These are phyloP conservation scores for Bruguiera sexangula DNA, from an alignment of 345 rosid genomes.

Conservation along the genomic window DNA sequence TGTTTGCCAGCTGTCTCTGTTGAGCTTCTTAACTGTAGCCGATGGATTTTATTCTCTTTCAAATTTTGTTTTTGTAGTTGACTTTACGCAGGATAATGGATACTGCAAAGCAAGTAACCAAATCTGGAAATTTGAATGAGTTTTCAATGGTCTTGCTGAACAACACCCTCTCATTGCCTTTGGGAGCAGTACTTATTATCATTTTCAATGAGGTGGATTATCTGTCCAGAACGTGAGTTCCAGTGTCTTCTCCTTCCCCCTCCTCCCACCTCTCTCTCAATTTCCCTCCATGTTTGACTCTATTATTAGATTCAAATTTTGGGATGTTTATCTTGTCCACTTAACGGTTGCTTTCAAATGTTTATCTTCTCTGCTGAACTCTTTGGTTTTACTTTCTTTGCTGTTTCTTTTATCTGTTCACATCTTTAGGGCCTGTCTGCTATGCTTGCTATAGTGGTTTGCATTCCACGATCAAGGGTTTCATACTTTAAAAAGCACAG, in stretches of 20 bases:
- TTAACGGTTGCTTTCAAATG: background rate
- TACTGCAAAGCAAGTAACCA: constrained; percentile 87
- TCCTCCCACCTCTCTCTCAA: background rate
- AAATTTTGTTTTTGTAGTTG: constrained; percentile 52
- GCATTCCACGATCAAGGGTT: too few species aligned
- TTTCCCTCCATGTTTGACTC: background rate
- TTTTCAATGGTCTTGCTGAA: constrained; percentile 97
- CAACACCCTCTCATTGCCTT: constrained; percentile 85
- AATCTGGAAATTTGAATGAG: constrained; percentile 88
- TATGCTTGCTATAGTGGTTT: too few species aligned
- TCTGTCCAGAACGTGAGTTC: constrained; percentile 67
- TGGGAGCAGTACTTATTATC: constrained; percentile 69
- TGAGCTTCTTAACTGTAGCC: constrained; percentile 8
- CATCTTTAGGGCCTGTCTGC: too few species aligned
- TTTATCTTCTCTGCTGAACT: too few species aligned
- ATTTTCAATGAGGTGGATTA: constrained; percentile 86
- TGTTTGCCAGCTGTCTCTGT: background rate
- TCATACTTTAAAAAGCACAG: too few species aligned
- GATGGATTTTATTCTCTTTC: constrained; percentile 9
- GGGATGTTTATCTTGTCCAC: background rate
- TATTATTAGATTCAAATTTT: background rate
- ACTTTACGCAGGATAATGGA: constrained; percentile 94
- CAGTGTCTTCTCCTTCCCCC: background rate
- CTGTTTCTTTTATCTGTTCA: too few species aligned
- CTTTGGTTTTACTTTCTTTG: too few species aligned